Percentiles rank a stretch among this genome's conserved stretches.
These are phyloP conservation scores for Ogataea naganishii DNA, from an alignment of 805 yeast genomes.

Conservation along the genomic window DNA sequence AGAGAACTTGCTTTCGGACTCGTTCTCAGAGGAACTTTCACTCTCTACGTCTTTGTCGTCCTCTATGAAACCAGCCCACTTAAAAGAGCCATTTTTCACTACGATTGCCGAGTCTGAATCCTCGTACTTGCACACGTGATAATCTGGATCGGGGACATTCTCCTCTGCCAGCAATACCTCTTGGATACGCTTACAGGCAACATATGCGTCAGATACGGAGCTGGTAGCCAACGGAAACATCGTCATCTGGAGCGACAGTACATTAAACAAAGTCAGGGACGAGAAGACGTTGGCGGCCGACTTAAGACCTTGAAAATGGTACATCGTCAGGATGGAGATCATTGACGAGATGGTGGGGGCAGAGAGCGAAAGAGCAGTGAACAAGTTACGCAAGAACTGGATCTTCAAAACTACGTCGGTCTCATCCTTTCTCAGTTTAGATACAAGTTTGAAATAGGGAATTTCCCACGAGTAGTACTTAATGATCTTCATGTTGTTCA, in stretches of 20 bases:
- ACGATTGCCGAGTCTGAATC: conserved; percentile 33
- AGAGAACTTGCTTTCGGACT: conserved; percentile 4
- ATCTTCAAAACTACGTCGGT: conserved; percentile 51
- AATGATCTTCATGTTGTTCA: conserved; percentile 70
- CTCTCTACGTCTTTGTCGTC: conserved; percentile 12
- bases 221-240: conserved; percentile 66
- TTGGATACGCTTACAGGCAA: conserved; percentile 52
- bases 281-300: conserved; percentile 61
- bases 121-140: conserved; percentile 7
- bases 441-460: conserved; percentile 55
- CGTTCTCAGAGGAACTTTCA: no score
- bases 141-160: conserved; percentile 21
- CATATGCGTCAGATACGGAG: conserved; percentile 57
- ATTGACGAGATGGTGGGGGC: conserved; percentile 68
- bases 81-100: conserved; percentile 46
- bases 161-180: conserved; percentile 35
- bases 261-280: conserved; percentile 59
- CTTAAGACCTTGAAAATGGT: conserved; percentile 27
- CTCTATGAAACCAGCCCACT: conserved; percentile 47
- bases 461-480: conserved; percentile 90
- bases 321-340: conserved; percentile 39
- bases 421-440: conserved; percentile 51
- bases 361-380: conserved; percentile 58
- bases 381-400: conserved; percentile 53
- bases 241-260: conserved; percentile 52